A percentile compares a stretch with the other conserved stretches of the same genome.
Evolutionary conservation across 768 basidiomycete genomes (phyloP).

Genomic region (Amyloporia xantha): DNA sequence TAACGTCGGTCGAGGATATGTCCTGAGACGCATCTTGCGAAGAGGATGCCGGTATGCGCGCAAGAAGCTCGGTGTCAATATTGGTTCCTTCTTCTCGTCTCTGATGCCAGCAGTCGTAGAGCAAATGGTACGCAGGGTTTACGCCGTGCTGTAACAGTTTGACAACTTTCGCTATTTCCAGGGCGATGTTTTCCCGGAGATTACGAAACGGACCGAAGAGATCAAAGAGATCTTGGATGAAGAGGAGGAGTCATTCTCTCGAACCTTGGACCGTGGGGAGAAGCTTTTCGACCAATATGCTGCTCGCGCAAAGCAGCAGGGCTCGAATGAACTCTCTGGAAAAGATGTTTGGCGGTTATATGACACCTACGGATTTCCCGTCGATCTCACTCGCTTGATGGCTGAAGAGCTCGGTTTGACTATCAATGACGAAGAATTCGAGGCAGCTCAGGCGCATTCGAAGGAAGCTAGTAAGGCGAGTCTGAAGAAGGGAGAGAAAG

Average conservation of each 20-base stretch:
- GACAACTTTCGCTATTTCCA: too few species aligned
- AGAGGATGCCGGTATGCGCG: slow-evolving; percentile 93
- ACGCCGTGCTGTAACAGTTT: too few species aligned
- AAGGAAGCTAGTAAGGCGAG: slow-evolving; percentile 89
- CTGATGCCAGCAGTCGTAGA: slow-evolving; percentile 86
- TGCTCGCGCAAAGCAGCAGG: slow-evolving; percentile 52
- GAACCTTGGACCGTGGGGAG: slow-evolving; percentile 96
- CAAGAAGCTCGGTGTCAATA: slow-evolving; percentile 88
- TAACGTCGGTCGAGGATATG: slow-evolving; percentile 95
- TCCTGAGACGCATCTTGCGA: slow-evolving; percentile 88
- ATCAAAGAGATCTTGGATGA: slow-evolving; percentile 95
- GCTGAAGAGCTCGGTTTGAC: slow-evolving; percentile 85
- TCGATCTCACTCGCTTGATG: slow-evolving; percentile 94
- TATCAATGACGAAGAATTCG: slow-evolving; percentile 86
- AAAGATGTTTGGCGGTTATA: slow-evolving; percentile 96
- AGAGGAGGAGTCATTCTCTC: slow-evolving; percentile 95
- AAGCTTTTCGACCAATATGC: slow-evolving; percentile 91
- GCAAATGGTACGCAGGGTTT: slow-evolving; percentile 77
- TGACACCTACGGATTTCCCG: slow-evolving; percentile 98
- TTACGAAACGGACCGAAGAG: slow-evolving; percentile 72
- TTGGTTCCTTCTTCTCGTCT: slow-evolving; percentile 93
- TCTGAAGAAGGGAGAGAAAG: slow-evolving; percentile 59
- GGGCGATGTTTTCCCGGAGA: slow-evolving; percentile 90
- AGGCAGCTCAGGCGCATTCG: slow-evolving; percentile 78
- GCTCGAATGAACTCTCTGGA: slow-evolving; percentile 65